phyloP scores from a whole-genome alignment of 2,329 filamentous ascomycete species.

The Orbilia blumenaviensis region DNA sequence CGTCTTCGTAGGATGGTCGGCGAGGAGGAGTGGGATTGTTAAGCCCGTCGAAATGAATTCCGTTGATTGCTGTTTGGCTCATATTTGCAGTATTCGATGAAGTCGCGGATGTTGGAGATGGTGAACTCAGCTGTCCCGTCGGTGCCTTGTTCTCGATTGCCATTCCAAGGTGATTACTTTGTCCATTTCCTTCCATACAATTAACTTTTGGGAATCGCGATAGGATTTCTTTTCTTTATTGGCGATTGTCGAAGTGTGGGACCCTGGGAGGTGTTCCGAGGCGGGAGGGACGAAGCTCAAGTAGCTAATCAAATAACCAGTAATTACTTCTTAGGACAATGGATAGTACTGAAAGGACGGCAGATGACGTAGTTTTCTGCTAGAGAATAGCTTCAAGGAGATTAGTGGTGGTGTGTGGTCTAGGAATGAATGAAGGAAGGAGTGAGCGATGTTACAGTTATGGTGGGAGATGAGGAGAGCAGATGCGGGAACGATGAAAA shows the following conservation, averaged over 20 bases:
- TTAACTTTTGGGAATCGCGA: constrained; percentile 5
- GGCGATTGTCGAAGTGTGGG: constrained; percentile 10
- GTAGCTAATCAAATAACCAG: background rate
- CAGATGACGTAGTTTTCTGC: constrained; percentile 31
- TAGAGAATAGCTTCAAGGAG: background rate
- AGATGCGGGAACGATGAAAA: background rate
- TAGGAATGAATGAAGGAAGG: background rate
- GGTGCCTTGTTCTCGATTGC: constrained; percentile 53
- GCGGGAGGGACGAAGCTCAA: background rate
- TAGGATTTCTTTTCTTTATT: too few relatives aligned
- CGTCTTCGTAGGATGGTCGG: constrained; percentile 52
- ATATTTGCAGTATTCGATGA: constrained; percentile 42
- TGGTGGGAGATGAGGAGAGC: background rate
- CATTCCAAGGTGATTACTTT: constrained; percentile 51
- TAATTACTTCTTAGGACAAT: background rate
- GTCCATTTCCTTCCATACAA: constrained; percentile 54
- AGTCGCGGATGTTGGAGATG: constrained; percentile 43
- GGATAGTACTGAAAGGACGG: background rate
- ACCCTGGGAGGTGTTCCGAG: background rate
- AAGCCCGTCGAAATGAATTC: constrained; percentile 46
- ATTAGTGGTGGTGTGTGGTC: constrained; percentile 1
- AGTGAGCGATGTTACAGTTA: background rate
- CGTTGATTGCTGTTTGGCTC: constrained; percentile 44
- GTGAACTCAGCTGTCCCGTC: constrained; percentile 49
- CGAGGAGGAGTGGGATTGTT: constrained; percentile 50